phyloP scores from a whole-genome alignment of 306 rosid species.

The cucumber (Cucumis sativus) region Cucumber_9930_V3 NC_026655.2:5339001-5339500 shows the following conservation, averaged over 20 bases:
- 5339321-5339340: not conserved
- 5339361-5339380: not conserved
- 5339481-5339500: constrained; percentile 76
- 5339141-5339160: not conserved
- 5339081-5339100: not conserved
- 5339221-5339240: not conserved
- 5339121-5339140: not conserved
- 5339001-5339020: not conserved
- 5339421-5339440: constrained; percentile 56
- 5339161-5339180: not conserved
- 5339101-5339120: not conserved
- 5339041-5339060: not conserved
- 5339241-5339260: not conserved
- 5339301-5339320: not conserved
- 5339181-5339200: not conserved
- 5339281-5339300: not conserved
- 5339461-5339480: constrained; percentile 95
- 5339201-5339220: not conserved
- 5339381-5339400: not conserved
- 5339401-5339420: not conserved
- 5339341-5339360: not conserved
- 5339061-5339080: not conserved
- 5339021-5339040: not conserved
- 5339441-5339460: constrained; percentile 83
- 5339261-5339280: not conserved